A percentile compares a stretch with the other conserved stretches of the same genome.
phyloP scores from a whole-genome alignment of 2,329 filamentous ascomycete genomes.

The Fusarium humuli region DNA sequence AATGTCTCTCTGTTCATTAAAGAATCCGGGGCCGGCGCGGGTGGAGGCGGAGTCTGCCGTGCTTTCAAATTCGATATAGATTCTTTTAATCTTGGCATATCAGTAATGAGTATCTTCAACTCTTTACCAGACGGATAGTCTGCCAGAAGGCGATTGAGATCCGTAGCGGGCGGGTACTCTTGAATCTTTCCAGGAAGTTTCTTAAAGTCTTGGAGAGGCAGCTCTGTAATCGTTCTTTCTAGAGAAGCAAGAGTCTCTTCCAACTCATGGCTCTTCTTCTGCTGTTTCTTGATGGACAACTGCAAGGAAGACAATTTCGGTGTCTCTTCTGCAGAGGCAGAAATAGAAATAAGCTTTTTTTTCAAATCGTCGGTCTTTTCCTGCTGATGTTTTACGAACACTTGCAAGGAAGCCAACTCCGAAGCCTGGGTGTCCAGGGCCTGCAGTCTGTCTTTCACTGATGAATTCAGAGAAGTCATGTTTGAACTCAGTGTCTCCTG shows the following conservation, averaged over 20 bases:
- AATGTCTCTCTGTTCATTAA: conserved; percentile 21
- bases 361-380: conserved; percentile 10
- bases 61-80: not conserved
- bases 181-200: conserved; percentile 1
- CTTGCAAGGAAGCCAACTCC: not conserved
- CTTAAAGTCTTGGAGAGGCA: conserved; percentile 9
- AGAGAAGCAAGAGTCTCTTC: conserved; percentile 10
- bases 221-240: not conserved
- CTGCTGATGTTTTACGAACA: not conserved
- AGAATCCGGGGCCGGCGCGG: not conserved
- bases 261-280: conserved; percentile 6
- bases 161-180: conserved; percentile 9
- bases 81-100: conserved; percentile 14
- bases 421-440: not conserved
- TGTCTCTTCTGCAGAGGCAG: not conserved
- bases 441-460: not conserved
- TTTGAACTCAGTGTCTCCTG: conserved; percentile 8
- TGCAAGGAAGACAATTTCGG: conserved; percentile 7
- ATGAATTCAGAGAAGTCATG: conserved; percentile 4
- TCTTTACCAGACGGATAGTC: conserved; percentile 19
- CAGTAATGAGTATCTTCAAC: conserved; percentile 8
- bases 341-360: not conserved
- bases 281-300: not conserved
- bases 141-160: conserved; percentile 10
- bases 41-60: not conserved